Conservation (phyloP, 169 alveolate species). For the Hepatocystis sp. region DNA sequence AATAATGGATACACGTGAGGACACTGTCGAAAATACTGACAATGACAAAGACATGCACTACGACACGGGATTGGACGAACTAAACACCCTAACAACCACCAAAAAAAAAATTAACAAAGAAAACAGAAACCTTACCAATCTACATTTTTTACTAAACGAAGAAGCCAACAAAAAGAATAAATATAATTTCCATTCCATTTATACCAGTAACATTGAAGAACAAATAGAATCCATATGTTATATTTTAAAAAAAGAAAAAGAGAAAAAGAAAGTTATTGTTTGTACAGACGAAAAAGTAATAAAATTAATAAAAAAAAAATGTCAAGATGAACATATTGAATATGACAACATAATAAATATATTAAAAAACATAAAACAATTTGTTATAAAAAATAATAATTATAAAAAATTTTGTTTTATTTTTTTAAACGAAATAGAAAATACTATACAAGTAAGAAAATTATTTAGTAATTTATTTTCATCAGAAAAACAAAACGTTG, state of each 20-base stretch:
- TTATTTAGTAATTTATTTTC: constrained; percentile 16
- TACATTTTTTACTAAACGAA: not conserved
- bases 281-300: constrained; percentile 37
- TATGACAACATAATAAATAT: constrained; percentile 22
- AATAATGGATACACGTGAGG: no score
- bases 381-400: constrained; percentile 7
- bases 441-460: constrained; percentile 41
- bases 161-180: constrained; percentile 4
- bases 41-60: no score
- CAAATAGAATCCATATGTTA: constrained; percentile 20
- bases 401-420: constrained; percentile 10
- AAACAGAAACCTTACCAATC: constrained; percentile 9
- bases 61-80: no score
- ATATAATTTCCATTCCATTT: constrained; percentile 28
- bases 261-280: constrained; percentile 26
- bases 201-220: constrained; percentile 15
- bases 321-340: constrained; percentile 32
- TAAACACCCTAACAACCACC: no score
- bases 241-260: constrained; percentile 27
- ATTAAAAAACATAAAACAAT: constrained; percentile 46
- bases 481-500: constrained; percentile 14
- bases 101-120: constrained; percentile 40
- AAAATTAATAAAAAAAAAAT: constrained; percentile 41
- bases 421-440: constrained; percentile 28
- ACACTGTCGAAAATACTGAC: no score